Base-by-base conservation (phyloP, 2,329 filamentous ascomycete species). In the Nothophoma quercina region DNA sequence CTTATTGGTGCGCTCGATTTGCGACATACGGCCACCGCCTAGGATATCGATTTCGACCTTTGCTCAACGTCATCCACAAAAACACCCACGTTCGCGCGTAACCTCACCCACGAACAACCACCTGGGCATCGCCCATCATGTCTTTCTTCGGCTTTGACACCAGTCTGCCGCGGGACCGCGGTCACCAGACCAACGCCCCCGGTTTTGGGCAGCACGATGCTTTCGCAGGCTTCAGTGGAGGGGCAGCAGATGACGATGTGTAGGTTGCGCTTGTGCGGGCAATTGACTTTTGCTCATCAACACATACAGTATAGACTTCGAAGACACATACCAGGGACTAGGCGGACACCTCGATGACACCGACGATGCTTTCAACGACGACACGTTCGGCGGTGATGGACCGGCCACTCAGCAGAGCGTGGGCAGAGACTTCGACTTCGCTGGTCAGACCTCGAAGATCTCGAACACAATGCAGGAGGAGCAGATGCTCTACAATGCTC, bases 401-500 rank as follows among this genome's bases (percentile, higher is more conserved):
- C 77, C 80, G 23, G 80, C 73, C 44, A 76, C 76, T 26, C 73
- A 78, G 65, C 75, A 81, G 62, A 67, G 80, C 9, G 85, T 95
- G 53, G 93, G 93, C 70, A 96, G 90, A 73, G 93, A 99, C 75
- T 98, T 98, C 68, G 95, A 99, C 75, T 99, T 98, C 77, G 96
- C 96, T 61, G 93, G 93, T 32, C 88, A 90, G 69, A 99, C 95
- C 6, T 93, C 93, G 51, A 87, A 93, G 75, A 90, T 96, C 32
- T 83, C 92, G 16, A 84, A 88, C 76, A 92, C 89, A 28, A 89
- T 99, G 64, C 89, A 91, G 60, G 92, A 98, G 75, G 95, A 98
- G 77, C 90, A 96, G 70, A 81, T 92, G 67, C 87, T 92, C 51
- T 97, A 88, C 75, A 85, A 85, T 64, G 87, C 92, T 45, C 87